Evolutionary conservation across 108 stramenopile genomes (phyloP).

Genomic region (Cyclostephanos tholiformis): DNA sequence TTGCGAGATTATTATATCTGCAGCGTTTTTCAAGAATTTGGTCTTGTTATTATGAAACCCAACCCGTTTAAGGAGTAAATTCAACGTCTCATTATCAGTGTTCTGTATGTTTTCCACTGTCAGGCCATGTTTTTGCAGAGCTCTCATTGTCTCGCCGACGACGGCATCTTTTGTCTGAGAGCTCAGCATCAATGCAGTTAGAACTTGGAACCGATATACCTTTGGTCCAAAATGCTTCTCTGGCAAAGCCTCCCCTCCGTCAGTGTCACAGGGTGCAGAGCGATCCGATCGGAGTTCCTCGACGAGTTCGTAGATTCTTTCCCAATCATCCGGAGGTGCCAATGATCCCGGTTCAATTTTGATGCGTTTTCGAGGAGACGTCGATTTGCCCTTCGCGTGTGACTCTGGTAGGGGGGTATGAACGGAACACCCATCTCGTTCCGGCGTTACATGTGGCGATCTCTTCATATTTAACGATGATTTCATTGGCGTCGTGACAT

Average conservation of each 20-base stretch:
- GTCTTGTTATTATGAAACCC: constrained; percentile 96
- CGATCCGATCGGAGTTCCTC: constrained; percentile 78
- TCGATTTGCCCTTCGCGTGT: background rate
- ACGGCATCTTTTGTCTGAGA: constrained; percentile 93
- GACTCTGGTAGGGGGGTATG: constrained; percentile 20
- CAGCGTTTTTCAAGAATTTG: constrained; percentile 78
- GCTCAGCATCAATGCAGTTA: constrained; percentile 86
- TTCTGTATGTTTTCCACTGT: constrained; percentile 69
- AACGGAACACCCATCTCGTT: background rate
- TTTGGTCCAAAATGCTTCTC: constrained; percentile 44
- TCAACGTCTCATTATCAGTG: constrained; percentile 57
- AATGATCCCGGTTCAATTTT: constrained; percentile 53
- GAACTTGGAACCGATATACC: constrained; percentile 73
- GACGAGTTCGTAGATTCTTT: constrained; percentile 69
- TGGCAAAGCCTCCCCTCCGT: constrained; percentile 80
- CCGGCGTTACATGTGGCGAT: constrained; percentile 8
- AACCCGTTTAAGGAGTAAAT: constrained; percentile 69
- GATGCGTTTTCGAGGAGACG: constrained; percentile 40
- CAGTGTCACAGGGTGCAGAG: constrained; percentile 81
- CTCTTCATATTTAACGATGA: background rate
- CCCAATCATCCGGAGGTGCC: constrained; percentile 68
- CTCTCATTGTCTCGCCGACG: constrained; percentile 76
- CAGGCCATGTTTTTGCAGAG: constrained; percentile 65
- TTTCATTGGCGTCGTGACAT: background rate
- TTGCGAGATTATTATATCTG: constrained; percentile 59